Base-by-base conservation (phyloP, 2,329 filamentous ascomycete genomes). In the Pseudogymnoascus sp. region DNA sequence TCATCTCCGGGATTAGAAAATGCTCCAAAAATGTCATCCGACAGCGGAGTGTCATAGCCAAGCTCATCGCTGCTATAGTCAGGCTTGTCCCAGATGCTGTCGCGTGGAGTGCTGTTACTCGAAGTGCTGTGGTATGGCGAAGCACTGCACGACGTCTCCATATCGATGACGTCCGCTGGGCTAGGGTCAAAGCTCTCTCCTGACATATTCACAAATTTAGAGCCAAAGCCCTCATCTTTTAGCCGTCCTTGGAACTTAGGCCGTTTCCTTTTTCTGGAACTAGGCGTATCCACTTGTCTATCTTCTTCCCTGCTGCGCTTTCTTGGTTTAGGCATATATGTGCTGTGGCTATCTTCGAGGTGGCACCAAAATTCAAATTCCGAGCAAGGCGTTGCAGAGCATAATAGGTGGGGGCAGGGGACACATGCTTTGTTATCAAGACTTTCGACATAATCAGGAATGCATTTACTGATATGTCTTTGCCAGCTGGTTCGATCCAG, bases 31-130 rank as follows among this genome's bases (percentile, higher is more conserved):
- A 62, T 65, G 21, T 65, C 35, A 12, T 66, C 14, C 63, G 28
- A 64, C 14, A 65, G 28, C 64, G 60, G 65, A 65, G 62, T 66
- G 64, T 66, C 31, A 11, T 11, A 64, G 63, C 4, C 64, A 23
- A 62, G 63, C n/a, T 3, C 37, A 40, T 40, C 37, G 37, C 37
- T 40, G 61, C 18, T 60, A 23, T 66, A 12, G 53, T 65, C 31
- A 11, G 63, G 4, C 60, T 61, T 63, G 11, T 65, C 62, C 44
- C 31, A 66, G 40, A 65, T n/a, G n/a, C n/a, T n/a, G n/a, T n/a
- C n/a, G n/a, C n/a, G n/a, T n/a, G n/a, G n/a, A n/a, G n/a, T 28
- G 44, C 47, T 59, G 38, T 44, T 35, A 59, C 16, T 21, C 64
- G 47, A 56, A 31, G 53, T 63, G 16, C 50, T 65, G 47, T 40